Evolutionary conservation across 2,329 filamentous ascomycete genomes (phyloP).

Genomic region (Mycocentrospora acerina): DNA sequence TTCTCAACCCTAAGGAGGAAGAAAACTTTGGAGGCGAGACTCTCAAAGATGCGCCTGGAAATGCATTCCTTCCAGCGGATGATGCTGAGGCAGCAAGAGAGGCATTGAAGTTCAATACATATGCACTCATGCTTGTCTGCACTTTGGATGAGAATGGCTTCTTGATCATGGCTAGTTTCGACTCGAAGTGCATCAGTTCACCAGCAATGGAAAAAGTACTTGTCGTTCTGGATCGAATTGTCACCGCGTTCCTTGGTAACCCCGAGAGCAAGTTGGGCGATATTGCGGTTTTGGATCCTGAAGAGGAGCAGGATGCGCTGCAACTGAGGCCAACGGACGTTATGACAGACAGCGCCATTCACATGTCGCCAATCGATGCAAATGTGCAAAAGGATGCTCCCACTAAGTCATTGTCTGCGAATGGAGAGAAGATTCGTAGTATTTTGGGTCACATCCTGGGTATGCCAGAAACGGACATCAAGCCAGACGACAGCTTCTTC

Average conservation of each 20-base stretch:
- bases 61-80: conserved; percentile 57
- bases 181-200: conserved; percentile 59
- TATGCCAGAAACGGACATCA: conserved; percentile 37
- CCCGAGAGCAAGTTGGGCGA: conserved; percentile 35
- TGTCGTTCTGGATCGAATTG: conserved; percentile 54
- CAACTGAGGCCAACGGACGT: conserved; percentile 23
- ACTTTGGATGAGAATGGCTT: conserved; percentile 59
- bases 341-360: conserved; percentile 23
- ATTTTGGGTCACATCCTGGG: conserved; percentile 32
- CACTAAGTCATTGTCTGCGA: conserved; percentile 20
- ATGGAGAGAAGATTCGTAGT: conserved; percentile 25
- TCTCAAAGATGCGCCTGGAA: conserved; percentile 44
- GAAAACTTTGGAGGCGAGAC: conserved; percentile 18
- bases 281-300: conserved; percentile 27
- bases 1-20: conserved; percentile 41
- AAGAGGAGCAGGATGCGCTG: conserved; percentile 32
- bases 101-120: conserved; percentile 59
- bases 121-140: conserved; percentile 67
- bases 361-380: conserved; percentile 13
- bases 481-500: conserved; percentile 46
- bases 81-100: conserved; percentile 61
- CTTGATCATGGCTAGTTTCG: conserved; percentile 64
- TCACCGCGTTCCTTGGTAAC: conserved; percentile 52
- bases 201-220: conserved; percentile 57
- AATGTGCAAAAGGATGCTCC: conserved; percentile 1